phyloP scores from a whole-genome alignment of 1,284 basidiomycete species.

The Heterobasidion parviporum region DNA sequence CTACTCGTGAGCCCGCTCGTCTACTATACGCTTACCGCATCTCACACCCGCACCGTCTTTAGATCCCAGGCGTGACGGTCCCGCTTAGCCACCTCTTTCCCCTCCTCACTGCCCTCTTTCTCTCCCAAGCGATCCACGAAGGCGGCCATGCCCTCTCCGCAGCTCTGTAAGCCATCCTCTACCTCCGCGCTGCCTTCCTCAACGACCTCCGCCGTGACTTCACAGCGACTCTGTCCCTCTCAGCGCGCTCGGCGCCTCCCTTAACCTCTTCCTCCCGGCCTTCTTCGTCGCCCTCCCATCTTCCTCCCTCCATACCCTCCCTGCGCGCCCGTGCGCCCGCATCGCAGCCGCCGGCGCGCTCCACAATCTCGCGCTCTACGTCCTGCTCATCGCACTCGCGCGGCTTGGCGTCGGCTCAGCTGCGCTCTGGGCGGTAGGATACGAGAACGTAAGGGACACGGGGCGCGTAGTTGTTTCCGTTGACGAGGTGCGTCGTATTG shows the following conservation, averaged over 20 bases:
- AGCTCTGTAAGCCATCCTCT: constrained; percentile 41
- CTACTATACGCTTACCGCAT: too few relatives aligned
- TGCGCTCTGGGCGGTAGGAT: constrained; percentile 20
- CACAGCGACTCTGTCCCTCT: constrained; percentile 49
- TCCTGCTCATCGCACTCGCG: constrained; percentile 10
- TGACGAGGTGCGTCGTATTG: constrained; percentile 27
- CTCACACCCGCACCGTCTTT: neutral
- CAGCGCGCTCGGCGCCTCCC: constrained; percentile 43
- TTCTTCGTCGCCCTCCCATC: constrained; percentile 59
- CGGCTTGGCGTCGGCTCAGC: constrained; percentile 11
- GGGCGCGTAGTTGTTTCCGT: constrained; percentile 47
- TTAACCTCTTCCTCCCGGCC: constrained; percentile 53
- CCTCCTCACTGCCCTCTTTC: constrained; percentile 49
- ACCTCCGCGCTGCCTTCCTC: too few relatives aligned
- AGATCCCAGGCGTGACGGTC: constrained; percentile 73
- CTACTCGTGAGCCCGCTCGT: constrained; percentile 5
- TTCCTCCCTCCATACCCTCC: constrained; percentile 29
- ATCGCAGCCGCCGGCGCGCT: constrained; percentile 61
- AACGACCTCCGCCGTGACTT: neutral
- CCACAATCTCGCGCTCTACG: constrained; percentile 41
- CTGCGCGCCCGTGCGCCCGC: constrained; percentile 36
- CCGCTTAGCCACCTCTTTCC: constrained; percentile 56
- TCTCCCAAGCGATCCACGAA: constrained; percentile 61
- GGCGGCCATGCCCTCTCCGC: constrained; percentile 61
- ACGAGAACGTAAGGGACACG: constrained; percentile 35